Evolutionary conservation across 768 basidiomycete genomes (phyloP).

Genomic region (Neoboletus subvelutipes): DNA sequence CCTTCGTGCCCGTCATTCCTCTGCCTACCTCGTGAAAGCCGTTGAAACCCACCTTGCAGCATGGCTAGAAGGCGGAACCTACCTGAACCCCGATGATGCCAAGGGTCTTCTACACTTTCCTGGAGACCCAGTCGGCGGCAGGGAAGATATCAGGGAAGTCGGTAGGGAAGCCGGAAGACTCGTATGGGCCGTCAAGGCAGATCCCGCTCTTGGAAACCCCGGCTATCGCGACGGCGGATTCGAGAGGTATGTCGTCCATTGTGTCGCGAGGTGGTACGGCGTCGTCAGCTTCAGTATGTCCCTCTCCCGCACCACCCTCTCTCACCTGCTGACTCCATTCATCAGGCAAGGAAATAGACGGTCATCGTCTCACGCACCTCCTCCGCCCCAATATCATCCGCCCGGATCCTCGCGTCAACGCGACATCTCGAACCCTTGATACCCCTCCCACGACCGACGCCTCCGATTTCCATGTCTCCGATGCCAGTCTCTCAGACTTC

Average conservation of each 20-base stretch:
- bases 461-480: slow-evolving; percentile 53
- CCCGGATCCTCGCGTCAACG: slow-evolving; percentile 43
- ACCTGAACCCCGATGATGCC: slow-evolving; percentile 50
- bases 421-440: slow-evolving; percentile 44
- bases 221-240: slow-evolving; percentile 56
- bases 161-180: slow-evolving; percentile 63
- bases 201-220: neutral
- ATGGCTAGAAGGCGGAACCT: slow-evolving; percentile 65
- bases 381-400: slow-evolving; percentile 73
- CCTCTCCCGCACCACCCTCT: neutral
- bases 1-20: slow-evolving; percentile 51
- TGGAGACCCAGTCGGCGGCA: slow-evolving; percentile 51
- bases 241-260: slow-evolving; percentile 79
- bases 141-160: slow-evolving; percentile 61
- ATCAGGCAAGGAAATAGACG: slow-evolving; percentile 46
- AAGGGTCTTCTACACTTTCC: slow-evolving; percentile 30
- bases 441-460: slow-evolving; percentile 76
- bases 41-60: slow-evolving; percentile 60
- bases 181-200: slow-evolving; percentile 59
- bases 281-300: slow-evolving; percentile 78
- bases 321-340: neutral
- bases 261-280: slow-evolving; percentile 76
- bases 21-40: slow-evolving; percentile 62
- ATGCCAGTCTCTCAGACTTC: slow-evolving; percentile 41
- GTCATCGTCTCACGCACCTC: slow-evolving; percentile 71